Evolutionary conservation across 2,329 filamentous ascomycete species (phyloP), one percentile per base, ranked within the genome.

Genomic region (Colletotrichum euphorbiae): DNA sequence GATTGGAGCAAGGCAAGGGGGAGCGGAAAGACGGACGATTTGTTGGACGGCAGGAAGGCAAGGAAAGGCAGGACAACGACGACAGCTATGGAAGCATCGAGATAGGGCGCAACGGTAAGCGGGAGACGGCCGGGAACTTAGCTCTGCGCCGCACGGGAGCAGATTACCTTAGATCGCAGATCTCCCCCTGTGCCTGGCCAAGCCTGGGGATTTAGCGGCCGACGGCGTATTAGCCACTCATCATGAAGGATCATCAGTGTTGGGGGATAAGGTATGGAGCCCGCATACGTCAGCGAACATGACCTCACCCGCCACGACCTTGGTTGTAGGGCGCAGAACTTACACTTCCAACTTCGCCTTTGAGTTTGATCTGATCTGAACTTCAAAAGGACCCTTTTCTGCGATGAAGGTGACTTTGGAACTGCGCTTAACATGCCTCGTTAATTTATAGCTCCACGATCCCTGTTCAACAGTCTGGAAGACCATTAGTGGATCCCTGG

Each of bases 91-190:
- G n/a, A n/a, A 28, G 38, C 31, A 59, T 13, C 19, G 17, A 21
- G 9, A 31, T 17, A 52, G 28, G 54, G 13, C 9, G 54, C n/a
- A 28, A 28, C 19, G 19, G 54, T n/a, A 42, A 43, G 28, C 40
- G 33, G 60, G 46, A 66, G 58, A 46, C 48, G 19, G 64, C 36
- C 59, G 59, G 51, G 51, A 15, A 63, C 9, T 57, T 52, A 36
- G 36, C n/a, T 24, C 17, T 13, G 19, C 17, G 31, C 21, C 33
- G 48, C 48, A 51, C 51, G 51, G 46, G 24, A 28, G 7, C 57
- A 52, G 45, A 9, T 11, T 9, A 52, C 52, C n/a, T n/a, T 31
- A 42, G 36, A 58, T 52, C 50, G 59, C 45, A 64, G 51, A 64
- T 67, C 52, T 24, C n/a, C 28, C 36, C 38, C 21, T 45, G 38